Evolutionary conservation across 2,329 filamentous ascomycete genomes (phyloP).

Genomic region (Madurella mycetomatis): DNA sequence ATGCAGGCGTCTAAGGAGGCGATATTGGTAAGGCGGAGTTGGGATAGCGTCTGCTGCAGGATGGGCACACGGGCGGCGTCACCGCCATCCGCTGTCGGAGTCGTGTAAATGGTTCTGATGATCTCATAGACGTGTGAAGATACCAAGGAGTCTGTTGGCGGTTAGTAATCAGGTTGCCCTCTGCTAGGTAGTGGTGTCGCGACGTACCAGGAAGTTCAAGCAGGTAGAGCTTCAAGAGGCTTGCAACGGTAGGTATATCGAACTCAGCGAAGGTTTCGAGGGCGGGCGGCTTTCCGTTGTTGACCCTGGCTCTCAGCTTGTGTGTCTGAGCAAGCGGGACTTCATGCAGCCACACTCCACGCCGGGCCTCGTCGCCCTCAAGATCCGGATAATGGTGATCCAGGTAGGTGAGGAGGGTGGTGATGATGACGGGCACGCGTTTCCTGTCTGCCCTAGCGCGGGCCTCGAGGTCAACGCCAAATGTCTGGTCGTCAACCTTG

Average conservation of each 20-base stretch:
- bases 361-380: constrained; percentile 88
- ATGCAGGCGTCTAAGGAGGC: constrained; percentile 97
- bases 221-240: constrained; percentile 87
- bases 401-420: constrained; percentile 87
- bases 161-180: constrained; percentile 25
- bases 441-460: constrained; percentile 91
- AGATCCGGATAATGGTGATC: constrained; percentile 97
- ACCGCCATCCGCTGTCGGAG: constrained; percentile 68
- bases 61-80: constrained; percentile 81
- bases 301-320: constrained; percentile 74
- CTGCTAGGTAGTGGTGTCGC: neutral
- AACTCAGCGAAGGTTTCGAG: constrained; percentile 77
- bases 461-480: constrained; percentile 96
- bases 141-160: constrained; percentile 77
- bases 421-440: constrained; percentile 87
- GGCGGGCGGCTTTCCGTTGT: constrained; percentile 77
- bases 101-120: constrained; percentile 92
- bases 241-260: constrained; percentile 91
- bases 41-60: constrained; percentile 90
- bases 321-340: constrained; percentile 83
- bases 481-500: constrained; percentile 93
- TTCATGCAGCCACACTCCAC: constrained; percentile 90
- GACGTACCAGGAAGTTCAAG: constrained; percentile 83
- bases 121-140: constrained; percentile 99
- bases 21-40: constrained; percentile 93